phyloP scores from a whole-genome alignment of 225 moss, liverwort and hornwort genomes.

The Polytrichum commune region DNA sequence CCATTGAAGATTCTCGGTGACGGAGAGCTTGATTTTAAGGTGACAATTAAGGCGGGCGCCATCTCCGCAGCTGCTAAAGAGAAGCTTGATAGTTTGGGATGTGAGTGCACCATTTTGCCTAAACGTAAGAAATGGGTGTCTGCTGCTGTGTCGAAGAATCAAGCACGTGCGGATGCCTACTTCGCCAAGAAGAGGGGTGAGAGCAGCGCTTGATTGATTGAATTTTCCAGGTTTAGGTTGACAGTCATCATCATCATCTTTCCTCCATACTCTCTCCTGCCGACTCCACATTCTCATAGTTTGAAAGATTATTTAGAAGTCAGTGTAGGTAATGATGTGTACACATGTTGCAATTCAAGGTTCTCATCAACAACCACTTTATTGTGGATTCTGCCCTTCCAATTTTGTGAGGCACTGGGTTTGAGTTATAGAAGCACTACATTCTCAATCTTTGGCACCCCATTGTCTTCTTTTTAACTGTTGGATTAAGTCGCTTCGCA shows the following conservation, averaged over 20 bases:
- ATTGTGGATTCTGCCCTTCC: no score
- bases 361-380: no score
- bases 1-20: constrained; percentile 75
- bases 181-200: constrained; percentile 72
- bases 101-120: constrained; percentile 67
- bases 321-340: constrained; percentile 25
- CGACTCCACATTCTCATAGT: constrained; percentile 8
- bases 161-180: constrained; percentile 60
- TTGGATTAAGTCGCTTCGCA: no score
- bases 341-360: constrained; percentile 26
- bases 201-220: constrained; percentile 8
- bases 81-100: constrained; percentile 67
- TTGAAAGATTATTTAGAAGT: constrained; percentile 1
- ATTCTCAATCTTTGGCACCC: no score
- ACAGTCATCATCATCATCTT: not conserved
- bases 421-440: no score
- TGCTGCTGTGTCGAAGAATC: constrained; percentile 40
- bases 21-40: constrained; percentile 77
- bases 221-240: constrained; percentile 20
- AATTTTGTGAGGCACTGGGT: no score
- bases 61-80: constrained; percentile 67
- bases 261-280: no score
- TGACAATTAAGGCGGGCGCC: constrained; percentile 75
- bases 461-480: no score
- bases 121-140: constrained; percentile 86